Conservation (phyloP, 2,329 filamentous ascomycete species). For the Penicillium frequentans region DNA sequence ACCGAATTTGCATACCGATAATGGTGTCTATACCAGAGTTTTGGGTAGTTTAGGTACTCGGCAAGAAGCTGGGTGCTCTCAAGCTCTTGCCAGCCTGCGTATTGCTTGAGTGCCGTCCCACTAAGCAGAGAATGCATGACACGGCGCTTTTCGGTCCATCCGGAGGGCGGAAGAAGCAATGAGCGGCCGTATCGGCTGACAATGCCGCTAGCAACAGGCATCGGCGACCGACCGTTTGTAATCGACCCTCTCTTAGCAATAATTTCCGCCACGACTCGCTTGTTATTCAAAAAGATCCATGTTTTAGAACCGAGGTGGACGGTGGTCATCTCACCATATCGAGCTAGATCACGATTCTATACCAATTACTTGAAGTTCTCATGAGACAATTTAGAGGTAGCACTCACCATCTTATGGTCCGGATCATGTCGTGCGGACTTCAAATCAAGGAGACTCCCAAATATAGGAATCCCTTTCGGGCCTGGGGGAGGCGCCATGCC, state of each 20-base stretch:
- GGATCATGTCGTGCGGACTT: conserved; percentile 2
- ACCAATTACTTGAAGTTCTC: background rate
- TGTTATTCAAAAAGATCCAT: conserved; percentile 46
- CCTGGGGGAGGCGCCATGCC: conserved; percentile 22
- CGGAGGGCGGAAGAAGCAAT: conserved; percentile 32
- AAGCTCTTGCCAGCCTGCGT: conserved; percentile 37
- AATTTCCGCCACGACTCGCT: conserved; percentile 41
- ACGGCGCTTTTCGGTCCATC: conserved; percentile 40
- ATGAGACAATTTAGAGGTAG: background rate
- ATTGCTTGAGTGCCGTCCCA: conserved; percentile 34
- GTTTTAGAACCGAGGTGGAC: conserved; percentile 37
- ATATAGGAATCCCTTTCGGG: conserved; percentile 19
- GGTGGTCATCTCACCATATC: conserved; percentile 36
- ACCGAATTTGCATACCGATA: conserved; percentile 45
- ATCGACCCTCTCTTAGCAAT: conserved; percentile 38
- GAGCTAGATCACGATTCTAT: conserved; percentile 7
- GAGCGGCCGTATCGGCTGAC: conserved; percentile 36
- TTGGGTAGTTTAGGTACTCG: conserved; percentile 34
- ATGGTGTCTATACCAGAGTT: conserved; percentile 41
- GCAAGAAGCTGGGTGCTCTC: conserved; percentile 40
- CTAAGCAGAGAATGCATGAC: conserved; percentile 43
- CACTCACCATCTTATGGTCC: conserved; percentile 4
- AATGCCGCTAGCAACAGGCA: conserved; percentile 39
- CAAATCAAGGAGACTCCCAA: conserved; percentile 19
- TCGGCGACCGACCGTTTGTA: conserved; percentile 35